phyloP scores from a whole-genome alignment of 1,284 basidiomycete genomes.

The Bjerkandera adusta region DNA sequence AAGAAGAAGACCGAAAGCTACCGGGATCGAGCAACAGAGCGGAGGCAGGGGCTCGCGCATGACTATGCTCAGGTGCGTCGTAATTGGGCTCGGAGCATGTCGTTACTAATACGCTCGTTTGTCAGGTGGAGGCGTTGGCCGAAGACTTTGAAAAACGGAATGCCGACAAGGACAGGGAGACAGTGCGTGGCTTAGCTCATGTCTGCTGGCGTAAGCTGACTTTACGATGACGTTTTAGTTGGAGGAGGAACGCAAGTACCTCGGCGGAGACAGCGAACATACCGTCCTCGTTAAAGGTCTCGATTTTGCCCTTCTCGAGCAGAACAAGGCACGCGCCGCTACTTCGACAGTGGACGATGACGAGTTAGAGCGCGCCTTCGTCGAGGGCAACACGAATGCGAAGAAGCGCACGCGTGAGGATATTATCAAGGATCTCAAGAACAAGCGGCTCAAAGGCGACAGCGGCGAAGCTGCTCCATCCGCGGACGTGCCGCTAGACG shows the following conservation, averaged over 20 bases:
- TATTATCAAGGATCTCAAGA: slow-evolving; percentile 71
- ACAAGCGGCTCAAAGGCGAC: slow-evolving; percentile 41
- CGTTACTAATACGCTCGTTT: background rate
- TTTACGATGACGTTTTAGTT: slow-evolving; percentile 41
- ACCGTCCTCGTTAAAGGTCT: slow-evolving; percentile 90
- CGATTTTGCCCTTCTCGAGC: slow-evolving; percentile 82
- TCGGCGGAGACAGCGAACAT: slow-evolving; percentile 87
- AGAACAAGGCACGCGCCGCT: slow-evolving; percentile 68
- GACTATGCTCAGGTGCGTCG: slow-evolving; percentile 65
- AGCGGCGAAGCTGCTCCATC: slow-evolving; percentile 18
- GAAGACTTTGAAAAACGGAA: slow-evolving; percentile 76
- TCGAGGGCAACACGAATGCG: slow-evolving; percentile 35
- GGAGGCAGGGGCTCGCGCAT: slow-evolving; percentile 56
- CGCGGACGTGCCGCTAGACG: slow-evolving; percentile 3
- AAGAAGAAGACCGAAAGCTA: slow-evolving; percentile 64
- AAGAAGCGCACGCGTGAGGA: slow-evolving; percentile 75
- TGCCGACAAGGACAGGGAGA: slow-evolving; percentile 52
- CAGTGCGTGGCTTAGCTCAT: slow-evolving; percentile 39
- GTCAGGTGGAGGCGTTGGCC: slow-evolving; percentile 74
- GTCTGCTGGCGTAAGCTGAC: background rate
- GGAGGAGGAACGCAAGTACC: slow-evolving; percentile 74
- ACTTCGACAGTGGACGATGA: slow-evolving; percentile 65
- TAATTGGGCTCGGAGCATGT: background rate
- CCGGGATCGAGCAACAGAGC: slow-evolving; percentile 69
- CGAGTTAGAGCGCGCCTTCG: slow-evolving; percentile 73